Conservation (phyloP, 257 asterid genomes). For the Penstemon davidsonii region DNA sequence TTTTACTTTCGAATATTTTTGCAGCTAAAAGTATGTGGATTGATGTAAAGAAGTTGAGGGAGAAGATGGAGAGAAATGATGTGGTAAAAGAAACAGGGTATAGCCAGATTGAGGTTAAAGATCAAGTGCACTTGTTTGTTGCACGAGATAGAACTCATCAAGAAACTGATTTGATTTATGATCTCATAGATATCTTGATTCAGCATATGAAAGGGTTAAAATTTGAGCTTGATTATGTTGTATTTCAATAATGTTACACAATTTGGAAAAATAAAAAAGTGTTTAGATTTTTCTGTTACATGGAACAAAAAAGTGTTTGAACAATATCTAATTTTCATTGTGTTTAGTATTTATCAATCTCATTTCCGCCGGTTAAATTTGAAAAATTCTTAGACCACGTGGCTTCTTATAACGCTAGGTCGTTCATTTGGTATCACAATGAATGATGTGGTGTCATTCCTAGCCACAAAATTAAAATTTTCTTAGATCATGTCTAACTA, state of each 20-base stretch:
- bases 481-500: no score
- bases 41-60: slow-evolving; percentile 43
- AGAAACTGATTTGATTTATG: slow-evolving; percentile 30
- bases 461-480: no score
- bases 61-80: slow-evolving; percentile 37
- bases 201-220: slow-evolving; percentile 32
- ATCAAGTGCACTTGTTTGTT: slow-evolving; percentile 33
- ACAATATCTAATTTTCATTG: no score
- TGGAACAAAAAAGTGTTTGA: no score
- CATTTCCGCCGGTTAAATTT: no score
- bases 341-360: no score
- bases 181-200: slow-evolving; percentile 31
- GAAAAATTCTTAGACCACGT: no score
- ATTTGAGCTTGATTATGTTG: slow-evolving; percentile 18
- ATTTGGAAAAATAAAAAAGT: neutral
- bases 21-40: slow-evolving; percentile 53
- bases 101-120: slow-evolving; percentile 53
- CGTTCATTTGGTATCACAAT: no score
- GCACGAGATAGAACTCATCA: slow-evolving; percentile 37
- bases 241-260: neutral
- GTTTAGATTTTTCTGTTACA: neutral
- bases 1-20: slow-evolving; percentile 47
- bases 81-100: slow-evolving; percentile 46
- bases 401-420: no score
- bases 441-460: no score